phyloP scores from a whole-genome alignment of 2,329 filamentous ascomycete genomes.

The Fonsecaea multimorphosa region DNA sequence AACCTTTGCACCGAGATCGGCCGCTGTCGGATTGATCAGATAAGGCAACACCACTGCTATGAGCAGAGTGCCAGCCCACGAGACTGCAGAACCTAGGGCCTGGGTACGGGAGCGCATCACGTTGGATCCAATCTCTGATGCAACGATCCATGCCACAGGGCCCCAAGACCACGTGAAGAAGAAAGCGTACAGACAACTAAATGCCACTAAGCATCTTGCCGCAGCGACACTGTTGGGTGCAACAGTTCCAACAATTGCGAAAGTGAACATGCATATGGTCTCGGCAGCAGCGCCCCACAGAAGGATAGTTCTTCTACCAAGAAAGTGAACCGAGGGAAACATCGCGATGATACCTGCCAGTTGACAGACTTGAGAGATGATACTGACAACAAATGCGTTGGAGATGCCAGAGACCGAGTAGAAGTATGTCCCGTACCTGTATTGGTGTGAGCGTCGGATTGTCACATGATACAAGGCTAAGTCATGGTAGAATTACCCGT shows the following conservation, averaged over 20 bases:
- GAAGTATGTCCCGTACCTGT: constrained; percentile 16
- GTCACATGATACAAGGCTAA: background rate
- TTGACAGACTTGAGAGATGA: constrained; percentile 4
- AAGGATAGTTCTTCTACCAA: constrained; percentile 9
- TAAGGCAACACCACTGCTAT: constrained; percentile 5
- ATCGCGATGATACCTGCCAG: background rate
- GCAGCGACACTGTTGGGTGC: constrained; percentile 14
- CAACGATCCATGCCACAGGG: background rate
- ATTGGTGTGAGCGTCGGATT: background rate
- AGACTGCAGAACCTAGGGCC: constrained; percentile 2
- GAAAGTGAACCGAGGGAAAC: constrained; percentile 1
- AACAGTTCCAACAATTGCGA: constrained; percentile 3
- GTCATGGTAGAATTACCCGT: background rate
- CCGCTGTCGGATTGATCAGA: constrained; percentile 8
- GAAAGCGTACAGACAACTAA: constrained; percentile 10
- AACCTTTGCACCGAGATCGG: constrained; percentile 15
- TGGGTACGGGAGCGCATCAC: constrained; percentile 2
- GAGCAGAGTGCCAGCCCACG: background rate
- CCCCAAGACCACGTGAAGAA: constrained; percentile 7
- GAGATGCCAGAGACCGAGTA: constrained; percentile 3
- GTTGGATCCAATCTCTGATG: constrained; percentile 6
- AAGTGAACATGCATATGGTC: constrained; percentile 10
- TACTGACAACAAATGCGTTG: constrained; percentile 12
- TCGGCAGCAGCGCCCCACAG: constrained; percentile 1
- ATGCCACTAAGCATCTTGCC: constrained; percentile 9